A percentile compares a stretch with the other conserved stretches of the same genome.
These are phyloP conservation scores for Boeremia lycopersici DNA, from an alignment of 2,329 filamentous ascomycete species.

Conservation along the genomic window DNA sequence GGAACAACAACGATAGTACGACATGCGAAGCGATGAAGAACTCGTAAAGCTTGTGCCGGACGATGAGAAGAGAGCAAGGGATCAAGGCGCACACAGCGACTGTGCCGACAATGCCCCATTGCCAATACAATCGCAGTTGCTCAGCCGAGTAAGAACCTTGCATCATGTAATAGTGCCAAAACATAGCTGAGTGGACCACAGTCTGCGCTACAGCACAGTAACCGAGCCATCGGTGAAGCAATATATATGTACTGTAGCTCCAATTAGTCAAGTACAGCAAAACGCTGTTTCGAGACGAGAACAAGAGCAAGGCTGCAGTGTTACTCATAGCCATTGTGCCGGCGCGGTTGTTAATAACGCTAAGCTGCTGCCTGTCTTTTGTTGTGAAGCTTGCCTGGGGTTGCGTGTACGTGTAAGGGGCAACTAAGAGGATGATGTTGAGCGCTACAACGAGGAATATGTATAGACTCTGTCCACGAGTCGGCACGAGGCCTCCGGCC, in stretches of 20 bases:
- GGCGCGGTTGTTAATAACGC: not conserved
- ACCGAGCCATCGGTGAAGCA: constrained; percentile 41
- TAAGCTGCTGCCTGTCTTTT: not conserved
- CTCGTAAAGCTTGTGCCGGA: constrained; percentile 25
- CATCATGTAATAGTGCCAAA: not conserved
- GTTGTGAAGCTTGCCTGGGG: not conserved
- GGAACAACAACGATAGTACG: constrained; percentile 26
- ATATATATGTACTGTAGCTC: constrained; percentile 44
- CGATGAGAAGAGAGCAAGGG: constrained; percentile 27
- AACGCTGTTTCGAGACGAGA: constrained; percentile 40
- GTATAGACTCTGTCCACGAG: not conserved
- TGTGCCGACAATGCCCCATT: constrained; percentile 47
- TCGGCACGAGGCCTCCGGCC: not conserved
- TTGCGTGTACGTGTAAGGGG: not conserved
- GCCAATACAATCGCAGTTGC: constrained; percentile 34
- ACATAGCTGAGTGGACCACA: constrained; percentile 18
- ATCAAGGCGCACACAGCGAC: constrained; percentile 32
- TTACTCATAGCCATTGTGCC: not conserved
- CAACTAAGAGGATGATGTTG: not conserved
- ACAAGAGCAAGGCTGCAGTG: not conserved
- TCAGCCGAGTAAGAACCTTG: constrained; percentile 18
- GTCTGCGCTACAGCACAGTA: constrained; percentile 22
- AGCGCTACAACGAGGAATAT: not conserved
- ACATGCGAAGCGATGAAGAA: constrained; percentile 39
- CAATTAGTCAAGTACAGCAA: constrained; percentile 46